Percentiles rank a stretch among this genome's conserved stretches.
Conservation (phyloP, 2,329 filamentous ascomycete species). For the Scolecobasidium constrictum region DNA sequence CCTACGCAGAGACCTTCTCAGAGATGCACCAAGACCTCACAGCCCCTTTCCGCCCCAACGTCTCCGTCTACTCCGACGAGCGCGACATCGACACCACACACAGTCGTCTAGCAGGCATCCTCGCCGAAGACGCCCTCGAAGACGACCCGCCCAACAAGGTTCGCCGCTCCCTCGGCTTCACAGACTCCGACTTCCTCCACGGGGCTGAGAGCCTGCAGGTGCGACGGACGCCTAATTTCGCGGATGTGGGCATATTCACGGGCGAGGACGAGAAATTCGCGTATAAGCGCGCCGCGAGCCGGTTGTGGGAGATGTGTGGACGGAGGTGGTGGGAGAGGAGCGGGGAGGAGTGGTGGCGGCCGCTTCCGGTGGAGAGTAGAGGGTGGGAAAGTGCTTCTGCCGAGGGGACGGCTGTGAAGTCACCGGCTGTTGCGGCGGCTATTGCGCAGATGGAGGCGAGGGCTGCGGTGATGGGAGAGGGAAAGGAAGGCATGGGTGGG, state of each 20-base stretch:
- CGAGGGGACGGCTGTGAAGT: not conserved
- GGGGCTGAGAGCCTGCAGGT: slow-evolving; percentile 14
- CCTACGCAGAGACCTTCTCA: slow-evolving; percentile 54
- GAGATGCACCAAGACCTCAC: slow-evolving; percentile 72
- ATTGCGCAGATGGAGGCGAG: not conserved
- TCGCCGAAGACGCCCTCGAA: slow-evolving; percentile 35
- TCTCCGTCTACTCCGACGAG: slow-evolving; percentile 47
- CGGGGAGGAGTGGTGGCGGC: slow-evolving; percentile 56
- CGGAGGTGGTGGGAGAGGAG: slow-evolving; percentile 57
- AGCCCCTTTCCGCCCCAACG: slow-evolving; percentile 68
- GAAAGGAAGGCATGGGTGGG: slow-evolving; percentile 12
- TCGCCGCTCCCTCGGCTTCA: slow-evolving; percentile 13
- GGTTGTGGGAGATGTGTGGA: slow-evolving; percentile 77
- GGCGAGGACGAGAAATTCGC: slow-evolving; percentile 76
- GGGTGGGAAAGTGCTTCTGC: slow-evolving; percentile 48
- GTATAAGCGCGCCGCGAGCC: slow-evolving; percentile 63
- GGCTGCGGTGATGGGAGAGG: slow-evolving; percentile 3
- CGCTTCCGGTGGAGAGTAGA: slow-evolving; percentile 50
- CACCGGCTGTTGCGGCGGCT: not conserved
- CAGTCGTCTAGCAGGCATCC: slow-evolving; percentile 22
- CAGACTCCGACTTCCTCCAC: slow-evolving; percentile 2
- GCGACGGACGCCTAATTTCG: slow-evolving; percentile 35
- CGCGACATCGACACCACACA: slow-evolving; percentile 25
- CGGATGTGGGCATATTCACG: slow-evolving; percentile 56
- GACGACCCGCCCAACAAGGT: slow-evolving; percentile 37